Conservation (phyloP, 805 yeast species). For the Wilhelminamyces savonicus region DNA sequence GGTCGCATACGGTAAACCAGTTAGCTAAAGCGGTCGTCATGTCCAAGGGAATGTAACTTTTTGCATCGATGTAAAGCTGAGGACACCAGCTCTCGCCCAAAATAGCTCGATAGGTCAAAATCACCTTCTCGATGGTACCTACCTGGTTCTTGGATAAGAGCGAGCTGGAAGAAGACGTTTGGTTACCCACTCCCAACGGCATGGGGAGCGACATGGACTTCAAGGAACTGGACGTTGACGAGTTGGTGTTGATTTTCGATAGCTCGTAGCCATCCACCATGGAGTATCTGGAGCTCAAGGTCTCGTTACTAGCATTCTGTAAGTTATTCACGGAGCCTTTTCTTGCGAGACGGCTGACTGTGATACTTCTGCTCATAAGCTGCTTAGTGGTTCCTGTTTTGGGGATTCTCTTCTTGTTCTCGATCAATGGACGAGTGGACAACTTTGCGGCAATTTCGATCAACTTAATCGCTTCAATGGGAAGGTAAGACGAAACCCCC, state of each 20-base stretch:
- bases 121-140: constrained; percentile 42
- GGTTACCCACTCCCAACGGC: constrained; percentile 39
- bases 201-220: constrained; percentile 36
- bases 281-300: constrained; percentile 27
- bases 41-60: constrained; percentile 24
- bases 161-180: constrained; percentile 32
- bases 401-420: constrained; percentile 19
- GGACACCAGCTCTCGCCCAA: constrained; percentile 45
- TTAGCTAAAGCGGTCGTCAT: constrained; percentile 32
- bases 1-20: constrained; percentile 48
- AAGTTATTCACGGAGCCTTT: constrained; percentile 29
- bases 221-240: constrained; percentile 35
- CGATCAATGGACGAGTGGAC: constrained; percentile 49
- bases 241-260: constrained; percentile 43
- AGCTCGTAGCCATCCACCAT: constrained; percentile 56
- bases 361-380: constrained; percentile 47
- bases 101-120: constrained; percentile 47
- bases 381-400: constrained; percentile 25
- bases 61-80: constrained; percentile 19
- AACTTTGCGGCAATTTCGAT: constrained; percentile 59
- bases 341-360: constrained; percentile 28
- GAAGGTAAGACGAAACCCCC: constrained; percentile 54
- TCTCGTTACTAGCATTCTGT: constrained; percentile 1
- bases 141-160: constrained; percentile 35
- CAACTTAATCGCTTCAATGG: constrained; percentile 57